A percentile compares a stretch with the other conserved stretches of the same genome.
Evolutionary conservation across 768 basidiomycete genomes (phyloP).

Genomic region (Obba rivulosa): DNA sequence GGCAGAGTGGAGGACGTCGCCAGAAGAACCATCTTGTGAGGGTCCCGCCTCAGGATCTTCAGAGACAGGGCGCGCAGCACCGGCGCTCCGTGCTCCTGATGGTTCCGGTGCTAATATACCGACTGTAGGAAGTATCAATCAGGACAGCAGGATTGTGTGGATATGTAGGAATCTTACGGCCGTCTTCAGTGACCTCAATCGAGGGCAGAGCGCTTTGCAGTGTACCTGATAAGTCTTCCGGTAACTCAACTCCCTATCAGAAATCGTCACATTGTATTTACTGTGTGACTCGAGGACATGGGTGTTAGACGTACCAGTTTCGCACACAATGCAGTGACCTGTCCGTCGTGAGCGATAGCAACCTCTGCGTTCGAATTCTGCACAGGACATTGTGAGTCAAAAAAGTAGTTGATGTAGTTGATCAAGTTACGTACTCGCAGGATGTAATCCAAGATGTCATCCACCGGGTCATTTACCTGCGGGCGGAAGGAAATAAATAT

Average conservation of each 20-base stretch:
- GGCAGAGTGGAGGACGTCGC: not conserved
- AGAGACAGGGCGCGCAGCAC: too few species aligned
- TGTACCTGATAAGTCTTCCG: not conserved
- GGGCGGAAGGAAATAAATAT: too few species aligned
- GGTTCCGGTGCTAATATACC: not conserved
- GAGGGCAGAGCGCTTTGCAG: constrained; percentile 1
- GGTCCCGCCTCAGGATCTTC: too few species aligned
- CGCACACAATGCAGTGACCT: constrained; percentile 7
- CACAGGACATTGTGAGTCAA: not conserved
- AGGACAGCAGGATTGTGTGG: too few species aligned
- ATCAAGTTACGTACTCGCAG: not conserved
- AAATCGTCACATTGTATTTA: too few species aligned
- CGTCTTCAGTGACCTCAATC: constrained; percentile 9
- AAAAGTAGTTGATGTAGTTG: not conserved
- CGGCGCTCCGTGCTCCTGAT: not conserved
- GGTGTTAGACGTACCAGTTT: not conserved
- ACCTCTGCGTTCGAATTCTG: constrained; percentile 8
- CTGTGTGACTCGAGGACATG: too few species aligned
- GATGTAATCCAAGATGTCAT: constrained; percentile 1
- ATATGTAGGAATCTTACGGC: not conserved
- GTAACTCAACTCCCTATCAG: not conserved
- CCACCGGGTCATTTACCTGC: not conserved
- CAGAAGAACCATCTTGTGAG: not conserved
- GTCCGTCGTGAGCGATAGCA: constrained; percentile 10
- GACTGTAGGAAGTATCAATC: too few species aligned